Base-by-base conservation (phyloP, 208 protist genomes). In the Trypanosoma vivax region DNA sequence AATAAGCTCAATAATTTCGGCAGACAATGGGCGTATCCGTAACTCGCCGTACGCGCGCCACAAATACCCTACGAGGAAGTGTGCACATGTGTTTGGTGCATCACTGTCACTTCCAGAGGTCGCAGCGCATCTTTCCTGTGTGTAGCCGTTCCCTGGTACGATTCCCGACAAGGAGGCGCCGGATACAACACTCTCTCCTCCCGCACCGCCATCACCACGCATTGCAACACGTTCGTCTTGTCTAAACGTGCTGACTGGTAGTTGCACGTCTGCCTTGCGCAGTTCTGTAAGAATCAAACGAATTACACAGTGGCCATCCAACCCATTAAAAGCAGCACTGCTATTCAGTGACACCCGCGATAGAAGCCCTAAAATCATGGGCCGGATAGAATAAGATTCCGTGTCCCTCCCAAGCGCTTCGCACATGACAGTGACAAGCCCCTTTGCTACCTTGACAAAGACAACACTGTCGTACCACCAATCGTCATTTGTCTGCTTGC, bases 31-130 rank as follows among this genome's bases (percentile, higher is more conserved):
- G 0, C 60, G 25, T 10, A 73, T 56, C 3, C 68, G 60, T 24
- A 91, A 42, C 2, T 70, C 54, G 28, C 75, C 58, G 60, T 83
- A 91, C 13, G 69, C 65, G 38, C 67, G 67, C 70, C 77, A 77
- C n/a, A 91, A 42, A 14, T 72, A 47, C 2, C 54, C 31, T 16
- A 81, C 48, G 2, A 75, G 65, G 10, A 59, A 50, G 1, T 70
- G 51, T 2, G 62, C 70, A 7, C 85, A 52, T 37, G 43, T 45
- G 29, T 67, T 35, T 39, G 29, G 42, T 24, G 52, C 24, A 28
- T 18, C 10, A 33, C 48, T 42, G 1, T 69, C 52, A 13, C 52
- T 42, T 23, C 14, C 10, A 38, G 5, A 35, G 5, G 29, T 24
- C 31, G 10, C 14, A 19, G 42, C 0, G 4, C 3, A 11, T 21